These are phyloP conservation scores for Collybia sordida DNA, from an alignment of 768 basidiomycete species.

Conservation along the genomic window DNA sequence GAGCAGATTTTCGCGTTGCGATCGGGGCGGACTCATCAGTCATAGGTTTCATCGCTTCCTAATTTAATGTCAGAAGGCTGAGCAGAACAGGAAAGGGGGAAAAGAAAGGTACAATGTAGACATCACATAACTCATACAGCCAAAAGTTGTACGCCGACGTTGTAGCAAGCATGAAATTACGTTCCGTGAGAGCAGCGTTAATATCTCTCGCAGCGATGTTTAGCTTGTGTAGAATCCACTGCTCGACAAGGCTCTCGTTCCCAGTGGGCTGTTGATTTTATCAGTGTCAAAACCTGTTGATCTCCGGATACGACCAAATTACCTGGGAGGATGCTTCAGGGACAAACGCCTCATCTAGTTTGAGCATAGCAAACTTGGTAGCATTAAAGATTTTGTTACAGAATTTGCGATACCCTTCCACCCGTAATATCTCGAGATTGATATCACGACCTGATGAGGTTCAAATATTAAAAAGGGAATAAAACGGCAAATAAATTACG, in stretches of 20 bases:
- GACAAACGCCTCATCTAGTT: conserved; percentile 82
- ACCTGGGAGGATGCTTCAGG: conserved; percentile 74
- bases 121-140: conserved; percentile 98
- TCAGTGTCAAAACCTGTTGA: neutral
- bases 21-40: conserved; percentile 74
- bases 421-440: conserved; percentile 92
- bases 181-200: conserved; percentile 69
- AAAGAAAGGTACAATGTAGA: conserved; percentile 78
- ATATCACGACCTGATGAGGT: conserved; percentile 82
- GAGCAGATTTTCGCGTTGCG: conserved; percentile 74
- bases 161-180: conserved; percentile 95
- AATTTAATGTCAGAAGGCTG: conserved; percentile 9
- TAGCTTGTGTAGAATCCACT: conserved; percentile 94
- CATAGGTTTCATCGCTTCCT: conserved; percentile 99
- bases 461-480: too few relatives aligned
- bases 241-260: conserved; percentile 87
- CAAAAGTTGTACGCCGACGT: conserved; percentile 88
- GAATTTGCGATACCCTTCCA: conserved; percentile 99
- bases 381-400: conserved; percentile 99
- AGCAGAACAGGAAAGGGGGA: neutral
- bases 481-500: neutral
- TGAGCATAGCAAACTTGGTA: conserved; percentile 98
- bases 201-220: conserved; percentile 77
- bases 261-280: conserved; percentile 73
- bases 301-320: conserved; percentile 11